phyloP scores from a whole-genome alignment of 192 early-diverging fungal genomes.

The Gigaspora rosea region DNA sequence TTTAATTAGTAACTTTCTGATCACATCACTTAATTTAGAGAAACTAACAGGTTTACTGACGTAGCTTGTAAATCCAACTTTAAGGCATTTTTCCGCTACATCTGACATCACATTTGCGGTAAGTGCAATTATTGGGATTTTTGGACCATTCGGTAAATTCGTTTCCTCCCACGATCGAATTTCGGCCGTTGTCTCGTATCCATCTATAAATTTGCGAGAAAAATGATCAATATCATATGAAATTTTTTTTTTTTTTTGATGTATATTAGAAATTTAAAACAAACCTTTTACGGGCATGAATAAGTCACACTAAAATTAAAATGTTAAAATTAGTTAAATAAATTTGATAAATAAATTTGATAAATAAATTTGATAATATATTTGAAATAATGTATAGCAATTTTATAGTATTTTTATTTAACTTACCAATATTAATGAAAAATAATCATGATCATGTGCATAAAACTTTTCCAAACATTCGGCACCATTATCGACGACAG shows the following conservation, averaged over 20 bases:
- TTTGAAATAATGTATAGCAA: not conserved
- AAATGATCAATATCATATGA: not conserved
- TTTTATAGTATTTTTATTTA: not conserved
- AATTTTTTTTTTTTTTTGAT: not conserved
- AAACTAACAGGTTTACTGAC: slow-evolving; percentile 51
- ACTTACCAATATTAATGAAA: slow-evolving; percentile 50
- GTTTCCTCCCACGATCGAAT: slow-evolving; percentile 54
- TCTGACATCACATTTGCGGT: slow-evolving; percentile 63
- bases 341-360: not conserved
- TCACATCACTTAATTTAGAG: slow-evolving; percentile 11
- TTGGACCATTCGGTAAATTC: slow-evolving; percentile 35
- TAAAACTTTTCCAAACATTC: slow-evolving; percentile 51
- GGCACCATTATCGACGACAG: slow-evolving; percentile 50
- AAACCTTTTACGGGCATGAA: slow-evolving; percentile 62
- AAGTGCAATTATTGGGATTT: slow-evolving; percentile 57
- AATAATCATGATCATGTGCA: slow-evolving; percentile 45
- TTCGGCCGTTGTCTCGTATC: slow-evolving; percentile 54
- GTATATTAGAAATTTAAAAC: not conserved
- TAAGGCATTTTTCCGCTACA: slow-evolving; percentile 49
- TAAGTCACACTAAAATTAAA: slow-evolving; percentile 47
- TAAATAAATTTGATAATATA: not conserved
- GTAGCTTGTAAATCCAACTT: slow-evolving; percentile 54
- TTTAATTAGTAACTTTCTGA: not conserved
- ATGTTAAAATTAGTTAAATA: not conserved
- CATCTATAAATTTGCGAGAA: slow-evolving; percentile 39